Conservation (phyloP, 2,329 filamentous ascomycete genomes). For the Cladosporium oxysporum region DNA sequence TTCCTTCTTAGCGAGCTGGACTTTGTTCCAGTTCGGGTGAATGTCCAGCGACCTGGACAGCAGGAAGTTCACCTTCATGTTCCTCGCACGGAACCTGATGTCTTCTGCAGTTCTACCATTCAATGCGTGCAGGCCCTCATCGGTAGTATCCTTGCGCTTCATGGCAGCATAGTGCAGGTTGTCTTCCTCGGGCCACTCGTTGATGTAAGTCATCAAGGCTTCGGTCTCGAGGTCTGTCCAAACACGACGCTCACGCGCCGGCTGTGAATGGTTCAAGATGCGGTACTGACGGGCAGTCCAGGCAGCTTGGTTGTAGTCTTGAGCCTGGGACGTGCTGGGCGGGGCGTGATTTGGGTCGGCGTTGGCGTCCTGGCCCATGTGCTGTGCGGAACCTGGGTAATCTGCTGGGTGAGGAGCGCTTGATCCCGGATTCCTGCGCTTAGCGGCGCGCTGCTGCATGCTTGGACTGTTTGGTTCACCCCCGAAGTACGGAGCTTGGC, state of each 20-base stretch:
- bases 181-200: conserved; percentile 41
- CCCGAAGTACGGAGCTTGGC: conserved; percentile 19
- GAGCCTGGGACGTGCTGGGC: not conserved
- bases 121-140: conserved; percentile 33
- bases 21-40: conserved; percentile 47
- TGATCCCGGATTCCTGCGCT: conserved; percentile 37
- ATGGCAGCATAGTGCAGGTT: conserved; percentile 51
- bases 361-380: conserved; percentile 10
- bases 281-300: conserved; percentile 27
- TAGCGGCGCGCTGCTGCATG: conserved; percentile 24
- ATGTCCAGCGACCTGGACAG: conserved; percentile 41
- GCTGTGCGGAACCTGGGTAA: conserved; percentile 22
- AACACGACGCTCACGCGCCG: conserved; percentile 11
- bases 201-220: conserved; percentile 53
- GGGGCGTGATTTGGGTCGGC: conserved; percentile 21
- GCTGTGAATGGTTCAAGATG: conserved; percentile 18
- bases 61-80: conserved; percentile 50
- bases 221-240: conserved; percentile 41
- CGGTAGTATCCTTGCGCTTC: conserved; percentile 35
- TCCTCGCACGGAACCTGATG: conserved; percentile 49
- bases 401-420: conserved; percentile 28
- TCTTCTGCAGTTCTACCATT: conserved; percentile 52
- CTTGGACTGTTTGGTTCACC: conserved; percentile 10
- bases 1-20: conserved; percentile 46
- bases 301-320: conserved; percentile 27